Base-by-base conservation (phyloP, 2,329 filamentous ascomycete species). In the Aureobasidium sp. region DNA sequence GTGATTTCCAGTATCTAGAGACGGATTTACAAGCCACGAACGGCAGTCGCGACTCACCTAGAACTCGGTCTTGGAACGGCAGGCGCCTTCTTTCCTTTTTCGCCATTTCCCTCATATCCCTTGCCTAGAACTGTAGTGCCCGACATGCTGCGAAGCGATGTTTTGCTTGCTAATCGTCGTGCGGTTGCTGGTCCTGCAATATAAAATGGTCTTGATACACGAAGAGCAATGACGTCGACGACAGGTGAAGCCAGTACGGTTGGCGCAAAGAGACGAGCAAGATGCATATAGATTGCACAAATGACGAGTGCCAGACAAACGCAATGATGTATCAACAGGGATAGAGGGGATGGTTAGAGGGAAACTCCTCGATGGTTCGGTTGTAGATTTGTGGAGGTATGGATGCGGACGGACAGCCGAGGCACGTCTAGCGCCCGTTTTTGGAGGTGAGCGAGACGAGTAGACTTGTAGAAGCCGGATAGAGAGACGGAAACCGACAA, bases 11-110 rank as follows among this genome's bases (percentile, higher is more conserved):
- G 15, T 29, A 29, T 62, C 17, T 34, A 55, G 27, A 17, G 14
- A 15, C 37, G 22, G 22, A 25, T 25, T 25, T 3, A 25, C 7
- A 31, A n/a, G 1, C 1, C 17, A 9, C 5, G 15, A 15, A 47
- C 14, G 1, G 3, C 22, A 47, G 5, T 17, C 12, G 22, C 9
- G 27, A 63, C 71, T 62, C 72, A 84, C 84, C 83, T 86, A 14
- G 87, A 83, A 72, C 86, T 90, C 2, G 88, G 87, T 57, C 83
- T 78, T 2, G 87, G 84, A 22, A 79, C 65, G 1, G 77, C 68
- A 5, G 76, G 74, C 25, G 68, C 66, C 64, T 78, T 78, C 52
- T 75, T 77, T 29, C 69, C 66, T 25, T 64, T 67, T 25, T 62
- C 42, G 12, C 42, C 55, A 20, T 58, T 58, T 34, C 55, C 31